phyloP scores from a whole-genome alignment of 495 filamentous ascomycete genomes.

The Neurospora sp. region DNA sequence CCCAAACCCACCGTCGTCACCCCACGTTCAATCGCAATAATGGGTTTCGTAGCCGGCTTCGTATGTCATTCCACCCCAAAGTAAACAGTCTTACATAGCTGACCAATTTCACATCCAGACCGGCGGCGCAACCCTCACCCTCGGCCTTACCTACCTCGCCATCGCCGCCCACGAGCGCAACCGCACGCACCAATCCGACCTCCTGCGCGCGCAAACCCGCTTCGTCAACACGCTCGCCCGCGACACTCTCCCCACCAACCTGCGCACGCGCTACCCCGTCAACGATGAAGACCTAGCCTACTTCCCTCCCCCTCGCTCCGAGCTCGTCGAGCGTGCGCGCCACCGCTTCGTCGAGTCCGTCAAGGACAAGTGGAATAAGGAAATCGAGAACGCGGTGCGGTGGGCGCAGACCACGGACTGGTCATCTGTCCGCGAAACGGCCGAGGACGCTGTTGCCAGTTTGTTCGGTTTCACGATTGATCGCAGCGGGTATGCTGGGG shows the following conservation, averaged over 20 bases:
- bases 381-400: slow-evolving; percentile 56
- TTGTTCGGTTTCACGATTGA: slow-evolving; percentile 15
- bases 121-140: slow-evolving; percentile 78
- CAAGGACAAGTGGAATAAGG: slow-evolving; percentile 74
- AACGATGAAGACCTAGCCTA: slow-evolving; percentile 6
- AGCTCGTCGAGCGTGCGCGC: slow-evolving; percentile 32
- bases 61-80: slow-evolving; percentile 42
- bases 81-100: not conserved
- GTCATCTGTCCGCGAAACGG: slow-evolving; percentile 45
- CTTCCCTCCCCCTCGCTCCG: slow-evolving; percentile 17
- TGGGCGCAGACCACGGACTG: slow-evolving; percentile 59
- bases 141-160: slow-evolving; percentile 70
- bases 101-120: slow-evolving; percentile 39
- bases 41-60: slow-evolving; percentile 54
- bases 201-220: slow-evolving; percentile 61
- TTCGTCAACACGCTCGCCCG: slow-evolving; percentile 45
- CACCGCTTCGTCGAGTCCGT: slow-evolving; percentile 50
- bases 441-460: slow-evolving; percentile 33
- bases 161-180: slow-evolving; percentile 62
- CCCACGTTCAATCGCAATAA: slow-evolving; percentile 5
- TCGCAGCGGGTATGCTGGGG: not conserved
- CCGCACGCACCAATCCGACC: slow-evolving; percentile 56
- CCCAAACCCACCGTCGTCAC: not conserved
- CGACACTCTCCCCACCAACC: slow-evolving; percentile 35
- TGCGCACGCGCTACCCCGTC: slow-evolving; percentile 22